phyloP scores from a whole-genome alignment of 345 rosid species.

The Pugionium cornutum region DNA sequence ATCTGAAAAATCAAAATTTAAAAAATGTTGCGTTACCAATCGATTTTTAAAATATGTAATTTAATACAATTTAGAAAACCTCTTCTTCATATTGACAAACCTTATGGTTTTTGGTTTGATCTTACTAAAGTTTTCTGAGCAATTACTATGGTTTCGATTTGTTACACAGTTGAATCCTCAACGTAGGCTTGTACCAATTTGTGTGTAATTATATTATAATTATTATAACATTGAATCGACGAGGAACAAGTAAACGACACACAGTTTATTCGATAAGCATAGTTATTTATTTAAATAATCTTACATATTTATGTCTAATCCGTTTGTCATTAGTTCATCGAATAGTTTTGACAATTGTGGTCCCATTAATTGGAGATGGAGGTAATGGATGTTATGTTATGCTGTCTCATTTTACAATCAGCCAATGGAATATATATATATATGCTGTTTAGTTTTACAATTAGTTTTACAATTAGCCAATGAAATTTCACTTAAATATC shows the following conservation, averaged over 20 bases:
- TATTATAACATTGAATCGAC: too few relatives aligned
- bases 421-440: neutral
- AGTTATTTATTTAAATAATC: neutral
- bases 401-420: slow-evolving; percentile 9
- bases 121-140: too few relatives aligned
- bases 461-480: slow-evolving; percentile 4
- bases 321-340: slow-evolving; percentile 21
- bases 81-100: too few relatives aligned
- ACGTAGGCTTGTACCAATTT: too few relatives aligned
- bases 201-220: too few relatives aligned
- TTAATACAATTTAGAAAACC: too few relatives aligned
- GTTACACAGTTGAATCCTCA: too few relatives aligned
- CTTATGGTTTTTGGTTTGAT: too few relatives aligned
- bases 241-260: slow-evolving; percentile 25
- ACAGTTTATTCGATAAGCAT: neutral
- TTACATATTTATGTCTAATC: slow-evolving; percentile 9
- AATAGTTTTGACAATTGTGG: slow-evolving; percentile 20
- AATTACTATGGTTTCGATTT: too few relatives aligned
- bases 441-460: neutral
- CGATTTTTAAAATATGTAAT: too few relatives aligned
- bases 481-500: neutral
- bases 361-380: neutral
- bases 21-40: too few relatives aligned
- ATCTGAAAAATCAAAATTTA: too few relatives aligned
- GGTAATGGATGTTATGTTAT: slow-evolving; percentile 3